Evolutionary conservation across 352 stramenopile genomes (phyloP), one percentile per base, ranked within the genome.

Genomic region (Globisporangium okanoganense): DNA sequence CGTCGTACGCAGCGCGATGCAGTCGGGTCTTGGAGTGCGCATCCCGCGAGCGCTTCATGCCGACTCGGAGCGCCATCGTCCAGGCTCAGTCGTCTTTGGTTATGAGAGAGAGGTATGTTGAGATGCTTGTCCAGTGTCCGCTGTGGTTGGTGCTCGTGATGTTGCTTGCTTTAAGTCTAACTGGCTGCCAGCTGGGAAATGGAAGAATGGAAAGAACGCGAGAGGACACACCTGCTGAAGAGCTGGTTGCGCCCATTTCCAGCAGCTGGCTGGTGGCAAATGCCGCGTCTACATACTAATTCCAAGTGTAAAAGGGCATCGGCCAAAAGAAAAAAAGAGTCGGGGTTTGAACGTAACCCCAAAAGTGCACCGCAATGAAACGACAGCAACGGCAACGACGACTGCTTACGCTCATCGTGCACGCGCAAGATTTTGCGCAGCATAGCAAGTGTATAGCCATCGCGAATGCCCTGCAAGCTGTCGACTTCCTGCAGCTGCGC

Each of bases 401-500:
- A 12, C 61, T 61, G 53, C 67, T 77, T 36, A 36, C 50, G 50
- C 61, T 78, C 20, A 49, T 78, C 43, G 61, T 78, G 33, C 69
- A 78, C 29, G 53, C 61, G 7, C 65, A 35, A 8, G 71, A 78
- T 36, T 58, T 52, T 24, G 31, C 8, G 52, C 33, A 18, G 5
- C 53, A 36, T 1, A 35, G 31, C 51, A 48, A 5, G 35, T 40
- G 45, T 24, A 33, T 7, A 24, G 53, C 60, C 38, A 29, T 54
- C 52, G 24, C 36, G 13, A 12, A 52, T 29, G 49, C 3, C 56
- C 7, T 48, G 16, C 53, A 45, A 13, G 65, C 56, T 20, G 48
- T 78, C 24, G 68, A 76, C 44, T 13, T 72, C 16, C 33, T 78
- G 25, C 71, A 78, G 60, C 66, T 78, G 12, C 71, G 71, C 38